Conservation (phyloP, 2,329 filamentous ascomycete species). For the Arthrobotrys megalospora region DNA sequence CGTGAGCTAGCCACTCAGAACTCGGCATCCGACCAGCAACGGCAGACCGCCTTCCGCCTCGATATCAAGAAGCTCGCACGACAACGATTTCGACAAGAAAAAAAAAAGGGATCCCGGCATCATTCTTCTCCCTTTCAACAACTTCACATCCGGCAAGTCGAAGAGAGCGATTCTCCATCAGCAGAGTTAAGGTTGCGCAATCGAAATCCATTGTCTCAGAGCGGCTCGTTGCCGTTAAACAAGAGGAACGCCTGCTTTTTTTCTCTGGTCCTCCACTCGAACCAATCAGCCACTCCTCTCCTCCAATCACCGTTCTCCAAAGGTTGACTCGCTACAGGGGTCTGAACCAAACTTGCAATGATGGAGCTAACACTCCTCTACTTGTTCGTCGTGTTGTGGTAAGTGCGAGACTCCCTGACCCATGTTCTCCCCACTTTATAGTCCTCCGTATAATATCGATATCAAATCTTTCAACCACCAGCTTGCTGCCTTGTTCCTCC, state of each 20-base stretch:
- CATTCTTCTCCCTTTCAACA: slow-evolving; percentile 20
- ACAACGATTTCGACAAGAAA: not conserved
- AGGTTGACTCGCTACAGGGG: slow-evolving; percentile 46
- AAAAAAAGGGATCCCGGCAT: not conserved
- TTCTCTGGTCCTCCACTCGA: not conserved
- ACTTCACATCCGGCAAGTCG: slow-evolving; percentile 10
- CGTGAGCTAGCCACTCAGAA: slow-evolving; percentile 21
- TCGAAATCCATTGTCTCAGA: slow-evolving; percentile 44
- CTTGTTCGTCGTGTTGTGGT: slow-evolving; percentile 59
- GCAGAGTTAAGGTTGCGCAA: slow-evolving; percentile 36
- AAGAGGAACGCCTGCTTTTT: slow-evolving; percentile 37
- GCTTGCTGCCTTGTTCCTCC: slow-evolving; percentile 35
- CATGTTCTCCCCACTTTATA: slow-evolving; percentile 44
- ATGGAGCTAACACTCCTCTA: slow-evolving; percentile 54
- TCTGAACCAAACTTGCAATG: slow-evolving; percentile 34
- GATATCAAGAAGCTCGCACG: slow-evolving; percentile 19
- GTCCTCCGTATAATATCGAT: slow-evolving; percentile 33
- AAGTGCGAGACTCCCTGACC: slow-evolving; percentile 35
- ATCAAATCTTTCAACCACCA: slow-evolving; percentile 38
- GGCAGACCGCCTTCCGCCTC: slow-evolving; percentile 17
- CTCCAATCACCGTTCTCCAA: slow-evolving; percentile 46
- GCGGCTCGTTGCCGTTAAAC: slow-evolving; percentile 56
- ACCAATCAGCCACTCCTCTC: slow-evolving; percentile 25
- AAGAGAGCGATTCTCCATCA: slow-evolving; percentile 24
- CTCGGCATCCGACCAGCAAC: slow-evolving; percentile 6